phyloP scores from a whole-genome alignment of 306 rosid species.

The Myrica gale region DNA sequence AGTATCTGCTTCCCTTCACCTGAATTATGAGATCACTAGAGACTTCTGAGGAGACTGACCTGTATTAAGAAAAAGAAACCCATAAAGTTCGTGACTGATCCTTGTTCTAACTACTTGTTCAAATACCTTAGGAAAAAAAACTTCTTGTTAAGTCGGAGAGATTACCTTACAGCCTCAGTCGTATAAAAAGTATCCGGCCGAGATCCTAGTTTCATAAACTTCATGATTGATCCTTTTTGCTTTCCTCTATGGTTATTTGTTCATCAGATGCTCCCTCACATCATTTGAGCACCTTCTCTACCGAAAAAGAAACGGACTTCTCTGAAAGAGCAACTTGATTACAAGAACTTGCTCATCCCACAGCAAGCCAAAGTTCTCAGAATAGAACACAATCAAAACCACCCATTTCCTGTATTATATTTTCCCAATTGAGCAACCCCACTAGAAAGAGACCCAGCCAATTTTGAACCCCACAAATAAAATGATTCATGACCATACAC shows the following conservation, averaged over 20 bases:
- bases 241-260: constrained; percentile 34
- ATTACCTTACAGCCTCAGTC: constrained; percentile 71
- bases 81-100: not conserved
- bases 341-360: constrained; percentile 30
- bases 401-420: constrained; percentile 33
- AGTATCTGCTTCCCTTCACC: constrained; percentile 82
- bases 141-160: not conserved
- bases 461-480: constrained; percentile 31
- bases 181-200: constrained; percentile 92
- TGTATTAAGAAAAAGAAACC: constrained; percentile 32
- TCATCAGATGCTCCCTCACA: constrained; percentile 42
- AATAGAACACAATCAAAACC: constrained; percentile 39
- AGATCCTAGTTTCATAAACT: constrained; percentile 99
- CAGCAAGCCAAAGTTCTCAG: constrained; percentile 34
- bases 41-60: constrained; percentile 95
- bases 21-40: constrained; percentile 91
- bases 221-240: constrained; percentile 55
- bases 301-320: constrained; percentile 3
- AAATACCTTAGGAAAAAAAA: constrained; percentile 11
- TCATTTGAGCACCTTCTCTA: constrained; percentile 26
- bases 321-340: constrained; percentile 34
- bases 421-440: constrained; percentile 33
- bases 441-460: constrained; percentile 33
- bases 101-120: too few species aligned
- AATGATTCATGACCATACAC: constrained; percentile 28